Percentiles rank a stretch among this genome's conserved stretches.
phyloP scores from a whole-genome alignment of 305 asterid genomes.

The Fraxinus paxiana region DNA sequence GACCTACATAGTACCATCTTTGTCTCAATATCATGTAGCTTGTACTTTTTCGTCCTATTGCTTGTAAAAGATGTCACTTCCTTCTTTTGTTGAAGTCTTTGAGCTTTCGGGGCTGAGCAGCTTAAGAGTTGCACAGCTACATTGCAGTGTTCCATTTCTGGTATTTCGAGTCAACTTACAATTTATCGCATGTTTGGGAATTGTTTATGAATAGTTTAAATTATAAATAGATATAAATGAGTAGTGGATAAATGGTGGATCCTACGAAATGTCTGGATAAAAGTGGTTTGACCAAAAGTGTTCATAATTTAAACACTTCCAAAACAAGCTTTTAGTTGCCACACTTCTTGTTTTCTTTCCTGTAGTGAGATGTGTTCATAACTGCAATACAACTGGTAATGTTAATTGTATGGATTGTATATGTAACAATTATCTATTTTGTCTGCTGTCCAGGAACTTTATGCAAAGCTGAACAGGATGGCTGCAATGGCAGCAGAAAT shows the following conservation, averaged over 20 bases:
- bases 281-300: not conserved
- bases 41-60: not conserved
- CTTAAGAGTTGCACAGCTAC: slow-evolving; percentile 4
- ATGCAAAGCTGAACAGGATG: slow-evolving; percentile 78
- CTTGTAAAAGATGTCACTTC: not conserved
- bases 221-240: not conserved
- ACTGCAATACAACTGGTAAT: not conserved
- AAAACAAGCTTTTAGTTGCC: not conserved
- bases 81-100: not conserved
- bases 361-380: not conserved
- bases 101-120: not conserved
- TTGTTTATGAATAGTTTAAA: not conserved
- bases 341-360: not conserved
- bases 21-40: not conserved
- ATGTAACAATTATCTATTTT: slow-evolving; percentile 19
- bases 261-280: not conserved
- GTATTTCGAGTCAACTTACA: not conserved
- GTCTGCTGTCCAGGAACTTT: slow-evolving; percentile 66
- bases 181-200: not conserved
- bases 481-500: slow-evolving; percentile 79
- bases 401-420: not conserved
- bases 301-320: not conserved
- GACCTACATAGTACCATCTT: not conserved
- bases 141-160: not conserved
- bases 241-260: not conserved